These are phyloP conservation scores for Rubroboletus satanas DNA, from an alignment of 768 basidiomycete species.

Conservation along the genomic window DNA sequence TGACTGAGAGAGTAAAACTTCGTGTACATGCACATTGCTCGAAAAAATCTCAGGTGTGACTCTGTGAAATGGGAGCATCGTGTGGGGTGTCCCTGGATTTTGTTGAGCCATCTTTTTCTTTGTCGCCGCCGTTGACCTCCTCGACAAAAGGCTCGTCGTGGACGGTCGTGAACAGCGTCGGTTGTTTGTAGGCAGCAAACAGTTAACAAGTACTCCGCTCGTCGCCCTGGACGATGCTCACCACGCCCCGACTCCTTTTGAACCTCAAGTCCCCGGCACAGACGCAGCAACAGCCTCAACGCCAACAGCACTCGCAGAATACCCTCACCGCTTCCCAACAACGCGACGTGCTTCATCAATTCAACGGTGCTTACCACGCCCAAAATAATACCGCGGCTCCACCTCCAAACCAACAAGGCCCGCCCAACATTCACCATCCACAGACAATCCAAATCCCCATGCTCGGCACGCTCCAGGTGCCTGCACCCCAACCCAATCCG, in stretches of 20 bases:
- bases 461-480: conserved; percentile 67
- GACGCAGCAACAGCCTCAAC: conserved; percentile 19
- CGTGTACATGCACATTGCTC: neutral
- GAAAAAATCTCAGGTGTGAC: neutral
- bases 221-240: conserved; percentile 28
- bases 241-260: conserved; percentile 32
- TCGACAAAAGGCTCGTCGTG: conserved; percentile 7
- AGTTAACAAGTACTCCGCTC: conserved; percentile 20
- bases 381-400: conserved; percentile 16
- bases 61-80: conserved; percentile 1
- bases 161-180: conserved; percentile 17
- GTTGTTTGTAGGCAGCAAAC: conserved; percentile 33
- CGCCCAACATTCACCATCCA: conserved; percentile 36
- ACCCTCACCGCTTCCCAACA: conserved; percentile 26
- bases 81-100: conserved; percentile 1
- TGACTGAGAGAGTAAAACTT: neutral
- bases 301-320: conserved; percentile 26
- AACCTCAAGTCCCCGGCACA: conserved; percentile 32
- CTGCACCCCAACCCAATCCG: conserved; percentile 47
- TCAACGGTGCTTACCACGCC: conserved; percentile 29
- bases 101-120: conserved; percentile 11
- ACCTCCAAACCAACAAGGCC: conserved; percentile 16
- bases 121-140: conserved; percentile 5
- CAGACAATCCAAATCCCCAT: conserved; percentile 57
- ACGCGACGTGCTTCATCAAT: conserved; percentile 28